Evolutionary conservation across 345 rosid species (phyloP).

Genomic region (Odontarrhena argentea): DNA sequence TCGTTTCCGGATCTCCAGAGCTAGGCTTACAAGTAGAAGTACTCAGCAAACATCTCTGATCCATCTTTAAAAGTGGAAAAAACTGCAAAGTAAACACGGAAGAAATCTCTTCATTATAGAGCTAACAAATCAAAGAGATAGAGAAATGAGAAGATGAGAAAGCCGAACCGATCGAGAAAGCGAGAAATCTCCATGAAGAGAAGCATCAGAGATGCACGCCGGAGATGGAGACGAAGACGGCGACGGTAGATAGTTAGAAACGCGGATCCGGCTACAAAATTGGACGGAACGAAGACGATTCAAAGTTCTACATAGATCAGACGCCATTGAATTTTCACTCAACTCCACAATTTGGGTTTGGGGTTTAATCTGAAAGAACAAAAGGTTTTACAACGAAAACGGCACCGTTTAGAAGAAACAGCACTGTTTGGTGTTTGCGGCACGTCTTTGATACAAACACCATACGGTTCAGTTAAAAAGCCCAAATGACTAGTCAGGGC

Average conservation of each 20-base stretch:
- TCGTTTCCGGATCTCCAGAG: conserved; percentile 34
- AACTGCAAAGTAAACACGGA: conserved; percentile 39
- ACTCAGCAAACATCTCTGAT: conserved; percentile 48
- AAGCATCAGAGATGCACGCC: conserved; percentile 30
- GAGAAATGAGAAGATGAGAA: conserved; percentile 8
- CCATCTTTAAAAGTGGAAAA: conserved; percentile 32
- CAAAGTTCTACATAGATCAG: conserved; percentile 49
- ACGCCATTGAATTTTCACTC: conserved; percentile 53
- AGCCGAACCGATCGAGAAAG: conserved; percentile 48
- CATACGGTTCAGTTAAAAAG: not conserved
- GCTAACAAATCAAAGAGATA: not conserved
- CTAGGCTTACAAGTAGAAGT: conserved; percentile 33
- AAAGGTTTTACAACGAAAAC: conserved; percentile 10
- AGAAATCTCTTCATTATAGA: not conserved
- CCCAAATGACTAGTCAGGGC: not conserved
- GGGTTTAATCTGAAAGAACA: conserved; percentile 25
- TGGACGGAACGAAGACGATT: conserved; percentile 43
- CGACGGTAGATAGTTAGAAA: conserved; percentile 28
- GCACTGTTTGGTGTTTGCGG: not conserved
- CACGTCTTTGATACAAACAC: conserved; percentile 9
- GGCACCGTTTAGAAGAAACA: not conserved
- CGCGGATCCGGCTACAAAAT: conserved; percentile 26
- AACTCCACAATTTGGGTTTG: not conserved
- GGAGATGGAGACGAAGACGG: conserved; percentile 25
- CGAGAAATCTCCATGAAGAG: conserved; percentile 37